Base-by-base conservation (phyloP, 2,329 filamentous ascomycete species). In the Botrytis cinerea region DNA sequence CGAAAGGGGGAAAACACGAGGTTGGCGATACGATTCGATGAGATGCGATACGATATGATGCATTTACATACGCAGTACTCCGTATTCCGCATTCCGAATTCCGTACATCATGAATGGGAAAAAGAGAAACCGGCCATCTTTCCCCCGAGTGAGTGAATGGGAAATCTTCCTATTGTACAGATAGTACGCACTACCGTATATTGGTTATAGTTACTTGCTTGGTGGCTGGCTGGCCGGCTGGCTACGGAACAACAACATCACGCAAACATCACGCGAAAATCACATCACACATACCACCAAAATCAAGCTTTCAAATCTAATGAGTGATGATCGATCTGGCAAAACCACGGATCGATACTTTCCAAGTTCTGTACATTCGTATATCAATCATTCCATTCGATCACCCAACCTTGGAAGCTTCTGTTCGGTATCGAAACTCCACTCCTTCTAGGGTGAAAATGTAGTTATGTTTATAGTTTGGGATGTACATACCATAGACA, bases 111-210 rank as follows among this genome's bases (percentile, higher is more conserved):
- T 43, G 14, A 14, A 28, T 1, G 9, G 51, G 16, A 28, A 28
- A 57, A n/a, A 18, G n/a, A n/a, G n/a, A 8, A 61, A 46, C n/a
- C 68, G 32, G 68, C 40, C 20, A 46, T n/a, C 14, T 20, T 70
- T 46, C 38, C 40, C 68, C 68, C 68, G 68, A 70, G 22, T 12
- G 28, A 60, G 22, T 32, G 28, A 60, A 60, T 20, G 28, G n/a
- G 9, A 60, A 63, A 45, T 45, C 22, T 45, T 63, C 40, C 38
- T 45, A 20, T 28, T n/a, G 48, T n/a, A 51, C 48, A 28, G 18
- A 25, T 16, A 45, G 16, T 35, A 35, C 20, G 38, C 2, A 38
- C 18, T 22, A 32, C 22, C 57, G 38, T 35, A 38, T 28, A 54
- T 28, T 28, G n/a, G 16, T 54, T 28, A n/a, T n/a, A 18, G n/a